phyloP scores from a whole-genome alignment of 2,329 filamentous ascomycete species.

The Aspergillus luchuensis region DNA sequence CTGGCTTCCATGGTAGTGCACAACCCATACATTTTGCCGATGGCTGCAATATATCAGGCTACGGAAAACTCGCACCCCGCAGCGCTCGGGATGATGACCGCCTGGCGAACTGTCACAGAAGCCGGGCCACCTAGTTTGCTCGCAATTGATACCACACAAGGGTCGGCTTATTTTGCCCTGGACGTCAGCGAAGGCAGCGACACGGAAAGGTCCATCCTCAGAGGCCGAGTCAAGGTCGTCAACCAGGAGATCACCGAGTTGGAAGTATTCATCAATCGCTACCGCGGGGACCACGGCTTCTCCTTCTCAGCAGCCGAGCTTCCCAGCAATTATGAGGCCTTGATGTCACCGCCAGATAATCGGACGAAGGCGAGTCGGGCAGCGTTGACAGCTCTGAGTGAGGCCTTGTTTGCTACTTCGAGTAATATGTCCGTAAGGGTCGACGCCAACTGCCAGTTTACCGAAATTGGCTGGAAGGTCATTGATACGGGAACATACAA shows the following conservation, averaged over 20 bases:
- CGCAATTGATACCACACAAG: neutral
- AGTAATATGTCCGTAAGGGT: neutral
- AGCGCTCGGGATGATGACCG: constrained; percentile 2
- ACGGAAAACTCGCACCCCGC: constrained; percentile 6
- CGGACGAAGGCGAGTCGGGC: neutral
- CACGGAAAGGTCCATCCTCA: neutral
- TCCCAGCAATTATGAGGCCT: neutral
- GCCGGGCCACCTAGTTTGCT: neutral
- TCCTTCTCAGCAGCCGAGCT: neutral
- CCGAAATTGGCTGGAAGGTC: neutral
- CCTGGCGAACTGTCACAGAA: neutral
- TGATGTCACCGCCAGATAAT: constrained; percentile 1
- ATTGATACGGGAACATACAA: neutral
- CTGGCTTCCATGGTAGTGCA: neutral
- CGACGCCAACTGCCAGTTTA: neutral
- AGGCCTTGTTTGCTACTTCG: neutral
- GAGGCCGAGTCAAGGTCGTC: neutral
- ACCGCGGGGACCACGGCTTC: constrained; percentile 3
- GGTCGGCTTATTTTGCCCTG: neutral
- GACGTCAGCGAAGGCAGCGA: neutral
- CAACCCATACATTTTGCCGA: neutral
- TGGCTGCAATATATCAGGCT: neutral
- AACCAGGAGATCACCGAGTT: constrained; percentile 4
- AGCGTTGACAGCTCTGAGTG: neutral
- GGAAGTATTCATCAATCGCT: constrained; percentile 3